Conservation (phyloP, 768 basidiomycete genomes). For the Tulasnella calospora region DNA sequence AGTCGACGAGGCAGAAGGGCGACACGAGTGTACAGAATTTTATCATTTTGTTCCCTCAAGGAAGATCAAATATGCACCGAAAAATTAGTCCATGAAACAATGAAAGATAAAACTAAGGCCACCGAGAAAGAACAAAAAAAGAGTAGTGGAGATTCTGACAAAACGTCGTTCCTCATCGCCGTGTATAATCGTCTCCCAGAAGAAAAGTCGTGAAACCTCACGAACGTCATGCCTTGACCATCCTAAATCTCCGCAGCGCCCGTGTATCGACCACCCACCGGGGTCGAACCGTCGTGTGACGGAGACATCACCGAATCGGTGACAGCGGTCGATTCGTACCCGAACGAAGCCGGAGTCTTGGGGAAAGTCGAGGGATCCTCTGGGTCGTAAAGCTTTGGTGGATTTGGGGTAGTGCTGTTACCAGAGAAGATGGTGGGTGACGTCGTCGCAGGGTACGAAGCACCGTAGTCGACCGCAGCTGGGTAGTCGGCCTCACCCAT, state of each 20-base stretch:
- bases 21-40: too few relatives aligned
- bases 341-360: slow-evolving; percentile 11
- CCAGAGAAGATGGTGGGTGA: not conserved
- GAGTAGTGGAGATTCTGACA: too few relatives aligned
- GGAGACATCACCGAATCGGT: too few relatives aligned
- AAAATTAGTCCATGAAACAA: too few relatives aligned
- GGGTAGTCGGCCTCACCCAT: not conserved
- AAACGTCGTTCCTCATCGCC: too few relatives aligned
- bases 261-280: not conserved
- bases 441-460: not conserved
- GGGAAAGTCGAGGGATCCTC: slow-evolving; percentile 16
- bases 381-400: not conserved
- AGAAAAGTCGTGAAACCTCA: not conserved
- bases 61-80: too few relatives aligned
- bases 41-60: too few relatives aligned
- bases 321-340: not conserved
- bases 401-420: not conserved
- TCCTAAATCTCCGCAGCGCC: not conserved
- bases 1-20: too few relatives aligned
- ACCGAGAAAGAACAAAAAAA: too few relatives aligned
- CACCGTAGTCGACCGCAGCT: not conserved
- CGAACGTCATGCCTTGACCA: not conserved
- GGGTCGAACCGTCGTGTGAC: not conserved
- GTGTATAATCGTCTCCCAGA: too few relatives aligned
- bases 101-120: too few relatives aligned